Percentiles rank a stretch among this genome's conserved stretches.
Evolutionary conservation across 1,284 basidiomycete genomes (phyloP).

Genomic region (Microbotryum saponariae): DNA sequence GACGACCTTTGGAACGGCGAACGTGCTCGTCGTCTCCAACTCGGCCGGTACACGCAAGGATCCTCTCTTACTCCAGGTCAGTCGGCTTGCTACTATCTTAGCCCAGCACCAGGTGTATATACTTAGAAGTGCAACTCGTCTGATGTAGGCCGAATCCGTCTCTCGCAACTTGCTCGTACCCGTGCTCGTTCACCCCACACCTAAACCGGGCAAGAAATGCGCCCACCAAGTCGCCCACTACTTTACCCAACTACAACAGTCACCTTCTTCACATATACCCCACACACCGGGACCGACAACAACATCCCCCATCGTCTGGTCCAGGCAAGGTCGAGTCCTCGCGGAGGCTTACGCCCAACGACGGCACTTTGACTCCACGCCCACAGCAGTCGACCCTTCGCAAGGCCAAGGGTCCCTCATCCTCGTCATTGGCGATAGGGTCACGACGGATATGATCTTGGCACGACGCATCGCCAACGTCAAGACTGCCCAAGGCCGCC

Average conservation of each 20-base stretch:
- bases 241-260: constrained; percentile 38
- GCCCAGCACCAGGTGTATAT: background rate
- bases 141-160: constrained; percentile 69
- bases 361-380: constrained; percentile 48
- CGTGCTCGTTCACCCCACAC: constrained; percentile 65
- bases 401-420: constrained; percentile 43
- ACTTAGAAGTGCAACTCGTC: background rate
- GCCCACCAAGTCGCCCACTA: constrained; percentile 59
- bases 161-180: constrained; percentile 66
- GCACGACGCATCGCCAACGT: constrained; percentile 55
- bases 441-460: constrained; percentile 84
- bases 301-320: background rate
- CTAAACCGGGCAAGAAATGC: constrained; percentile 65
- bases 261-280: constrained; percentile 7
- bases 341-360: constrained; percentile 30
- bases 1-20: constrained; percentile 62
- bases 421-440: constrained; percentile 76
- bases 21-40: constrained; percentile 87
- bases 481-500: background rate
- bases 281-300: background rate
- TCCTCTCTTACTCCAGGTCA: constrained; percentile 66
- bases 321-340: constrained; percentile 15
- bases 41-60: constrained; percentile 79
- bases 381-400: constrained; percentile 47
- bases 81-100: constrained; percentile 32